Evolutionary conservation across 2,329 filamentous ascomycete genomes (phyloP).

Genomic region (Eutypella sp.): DNA sequence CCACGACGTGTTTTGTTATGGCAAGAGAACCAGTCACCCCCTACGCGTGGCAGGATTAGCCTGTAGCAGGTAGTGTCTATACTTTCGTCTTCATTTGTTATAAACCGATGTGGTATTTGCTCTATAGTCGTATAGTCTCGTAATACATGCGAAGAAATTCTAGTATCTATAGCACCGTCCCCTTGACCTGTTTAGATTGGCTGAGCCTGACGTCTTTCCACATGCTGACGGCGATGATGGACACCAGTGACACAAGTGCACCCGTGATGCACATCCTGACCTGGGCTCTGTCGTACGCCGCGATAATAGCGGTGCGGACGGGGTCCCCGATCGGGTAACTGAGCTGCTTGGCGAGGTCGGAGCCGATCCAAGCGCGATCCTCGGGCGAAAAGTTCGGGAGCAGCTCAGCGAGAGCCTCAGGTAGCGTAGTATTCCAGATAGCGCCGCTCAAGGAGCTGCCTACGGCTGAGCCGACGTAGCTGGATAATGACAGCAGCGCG

Average conservation of each 20-base stretch:
- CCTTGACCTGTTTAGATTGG: conserved; percentile 27
- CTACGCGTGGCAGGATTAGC: too few species aligned
- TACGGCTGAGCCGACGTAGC: conserved; percentile 33
- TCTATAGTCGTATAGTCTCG: conserved; percentile 1
- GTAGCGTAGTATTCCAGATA: conserved; percentile 37
- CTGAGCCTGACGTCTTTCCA: conserved; percentile 28
- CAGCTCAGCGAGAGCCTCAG: conserved; percentile 20
- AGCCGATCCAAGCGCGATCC: conserved; percentile 24
- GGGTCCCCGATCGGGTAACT: conserved; percentile 28
- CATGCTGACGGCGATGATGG: conserved; percentile 25
- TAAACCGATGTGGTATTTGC: too few species aligned
- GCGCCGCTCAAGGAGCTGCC: conserved; percentile 40
- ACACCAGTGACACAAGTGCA: conserved; percentile 22
- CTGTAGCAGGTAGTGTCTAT: too few species aligned
- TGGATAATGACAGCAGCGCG: conserved; percentile 35
- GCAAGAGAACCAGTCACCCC: too few species aligned
- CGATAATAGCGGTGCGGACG: conserved; percentile 28
- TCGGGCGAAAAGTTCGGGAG: conserved; percentile 19
- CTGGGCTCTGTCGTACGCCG: conserved; percentile 31
- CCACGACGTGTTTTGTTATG: too few species aligned
- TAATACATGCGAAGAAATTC: conserved; percentile 1
- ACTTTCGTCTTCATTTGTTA: too few species aligned
- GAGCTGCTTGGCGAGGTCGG: conserved; percentile 29
- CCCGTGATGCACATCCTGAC: conserved; percentile 31
- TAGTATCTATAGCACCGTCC: conserved; percentile 29